Evolutionary conservation across 805 yeast genomes (phyloP).

Genomic region (Ogataea henricii): DNA sequence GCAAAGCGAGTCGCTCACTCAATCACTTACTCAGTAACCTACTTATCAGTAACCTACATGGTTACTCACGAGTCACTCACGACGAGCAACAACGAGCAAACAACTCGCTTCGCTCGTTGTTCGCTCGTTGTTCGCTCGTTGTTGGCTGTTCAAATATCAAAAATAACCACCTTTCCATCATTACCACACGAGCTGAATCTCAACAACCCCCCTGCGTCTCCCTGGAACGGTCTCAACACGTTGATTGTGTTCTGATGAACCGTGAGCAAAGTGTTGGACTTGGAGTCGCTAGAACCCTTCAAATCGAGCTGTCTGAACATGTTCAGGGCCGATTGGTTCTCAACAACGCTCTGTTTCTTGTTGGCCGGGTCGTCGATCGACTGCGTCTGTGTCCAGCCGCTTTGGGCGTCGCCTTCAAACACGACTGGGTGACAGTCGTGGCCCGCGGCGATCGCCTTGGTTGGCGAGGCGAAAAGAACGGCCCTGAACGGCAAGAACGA

Average conservation of each 20-base stretch:
- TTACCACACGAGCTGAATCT: slow-evolving; percentile 76
- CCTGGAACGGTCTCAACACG: slow-evolving; percentile 55
- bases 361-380: slow-evolving; percentile 60
- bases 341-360: slow-evolving; percentile 51
- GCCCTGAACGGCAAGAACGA: slow-evolving; percentile 79
- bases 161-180: slow-evolving; percentile 90
- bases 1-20: not conserved
- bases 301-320: slow-evolving; percentile 95
- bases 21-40: too few species aligned
- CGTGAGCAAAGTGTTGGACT: slow-evolving; percentile 58
- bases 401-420: slow-evolving; percentile 65
- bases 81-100: too few species aligned
- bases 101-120: not conserved
- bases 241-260: slow-evolving; percentile 91
- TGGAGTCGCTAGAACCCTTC: slow-evolving; percentile 70
- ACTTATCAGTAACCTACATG: too few species aligned
- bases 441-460: slow-evolving; percentile 82
- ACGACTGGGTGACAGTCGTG: slow-evolving; percentile 89
- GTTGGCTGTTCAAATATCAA: slow-evolving; percentile 41
- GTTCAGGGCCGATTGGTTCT: slow-evolving; percentile 78
- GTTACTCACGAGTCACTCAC: too few species aligned
- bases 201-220: slow-evolving; percentile 50
- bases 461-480: slow-evolving; percentile 66
- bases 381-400: slow-evolving; percentile 61
- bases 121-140: slow-evolving; percentile 1